These are phyloP conservation scores for Blastobotrys buckinghamii DNA, from an alignment of 1,139 yeast genomes.

Conservation along the genomic window DNA sequence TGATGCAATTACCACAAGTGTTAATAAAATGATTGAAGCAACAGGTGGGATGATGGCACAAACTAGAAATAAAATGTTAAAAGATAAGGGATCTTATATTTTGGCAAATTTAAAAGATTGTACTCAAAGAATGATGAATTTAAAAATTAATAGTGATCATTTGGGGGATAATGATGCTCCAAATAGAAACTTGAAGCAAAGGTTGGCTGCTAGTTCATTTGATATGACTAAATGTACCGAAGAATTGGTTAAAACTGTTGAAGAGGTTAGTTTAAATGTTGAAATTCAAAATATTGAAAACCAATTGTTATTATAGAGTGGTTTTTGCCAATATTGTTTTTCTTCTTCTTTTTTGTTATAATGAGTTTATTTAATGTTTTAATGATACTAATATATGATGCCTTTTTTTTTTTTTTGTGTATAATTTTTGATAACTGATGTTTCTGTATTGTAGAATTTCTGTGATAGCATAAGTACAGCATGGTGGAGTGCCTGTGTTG, in stretches of 20 bases:
- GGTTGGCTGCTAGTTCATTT: slow-evolving; percentile 92
- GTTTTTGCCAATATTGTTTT: neutral
- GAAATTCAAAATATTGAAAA: slow-evolving; percentile 46
- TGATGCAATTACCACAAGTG: slow-evolving; percentile 65
- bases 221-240: slow-evolving; percentile 95
- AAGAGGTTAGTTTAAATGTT: slow-evolving; percentile 83
- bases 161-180: slow-evolving; percentile 57
- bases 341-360: neutral
- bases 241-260: slow-evolving; percentile 91
- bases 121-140: slow-evolving; percentile 54
- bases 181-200: slow-evolving; percentile 83
- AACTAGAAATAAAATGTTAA: slow-evolving; percentile 65
- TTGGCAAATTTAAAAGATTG: slow-evolving; percentile 83
- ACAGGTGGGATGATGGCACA: slow-evolving; percentile 86
- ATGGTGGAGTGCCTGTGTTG: too few species aligned
- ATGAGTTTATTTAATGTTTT: neutral
- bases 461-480: too few species aligned
- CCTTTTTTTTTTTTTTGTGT: neutral
- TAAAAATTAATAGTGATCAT: slow-evolving; percentile 28
- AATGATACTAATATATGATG: neutral
- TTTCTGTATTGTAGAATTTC: too few species aligned
- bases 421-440: too few species aligned
- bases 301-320: too few species aligned
- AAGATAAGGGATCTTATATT: slow-evolving; percentile 89
- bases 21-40: slow-evolving; percentile 84